These are phyloP conservation scores for Pochonia chlamydosporia DNA, from an alignment of 2,329 filamentous ascomycete species.

Conservation along the genomic window DNA sequence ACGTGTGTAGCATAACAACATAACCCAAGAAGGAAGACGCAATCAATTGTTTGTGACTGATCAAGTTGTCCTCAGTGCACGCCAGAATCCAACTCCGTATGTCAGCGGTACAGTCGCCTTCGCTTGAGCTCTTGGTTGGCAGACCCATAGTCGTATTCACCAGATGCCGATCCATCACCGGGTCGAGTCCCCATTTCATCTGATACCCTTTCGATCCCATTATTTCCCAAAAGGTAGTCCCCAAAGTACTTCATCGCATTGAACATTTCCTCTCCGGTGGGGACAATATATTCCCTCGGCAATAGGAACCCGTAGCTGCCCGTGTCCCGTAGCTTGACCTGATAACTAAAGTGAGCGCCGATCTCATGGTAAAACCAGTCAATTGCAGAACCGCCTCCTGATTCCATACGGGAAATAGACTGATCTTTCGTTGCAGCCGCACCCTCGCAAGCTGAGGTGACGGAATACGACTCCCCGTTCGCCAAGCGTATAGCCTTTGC, in stretches of 20 bases:
- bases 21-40: neutral
- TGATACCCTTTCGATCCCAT: constrained; percentile 50
- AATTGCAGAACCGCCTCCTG: constrained; percentile 76
- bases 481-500: constrained; percentile 84
- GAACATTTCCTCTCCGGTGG: constrained; percentile 82
- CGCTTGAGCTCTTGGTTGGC: constrained; percentile 24
- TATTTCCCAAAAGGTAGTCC: constrained; percentile 68
- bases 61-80: neutral
- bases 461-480: constrained; percentile 67
- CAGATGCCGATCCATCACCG: constrained; percentile 7
- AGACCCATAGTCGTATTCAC: constrained; percentile 11
- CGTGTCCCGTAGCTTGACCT: constrained; percentile 89
- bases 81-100: constrained; percentile 5
- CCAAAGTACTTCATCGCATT: constrained; percentile 80
- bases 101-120: constrained; percentile 20
- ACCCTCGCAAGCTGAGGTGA: constrained; percentile 82
- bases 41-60: neutral
- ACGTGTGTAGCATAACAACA: neutral
- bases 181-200: constrained; percentile 17
- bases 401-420: constrained; percentile 52
- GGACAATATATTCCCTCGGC: constrained; percentile 79
- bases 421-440: constrained; percentile 40
- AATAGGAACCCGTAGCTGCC: constrained; percentile 92
- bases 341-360: constrained; percentile 77
- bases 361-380: constrained; percentile 96